phyloP scores from a whole-genome alignment of 2,329 filamentous ascomycete species.

The Metarhizium sp. region DNA sequence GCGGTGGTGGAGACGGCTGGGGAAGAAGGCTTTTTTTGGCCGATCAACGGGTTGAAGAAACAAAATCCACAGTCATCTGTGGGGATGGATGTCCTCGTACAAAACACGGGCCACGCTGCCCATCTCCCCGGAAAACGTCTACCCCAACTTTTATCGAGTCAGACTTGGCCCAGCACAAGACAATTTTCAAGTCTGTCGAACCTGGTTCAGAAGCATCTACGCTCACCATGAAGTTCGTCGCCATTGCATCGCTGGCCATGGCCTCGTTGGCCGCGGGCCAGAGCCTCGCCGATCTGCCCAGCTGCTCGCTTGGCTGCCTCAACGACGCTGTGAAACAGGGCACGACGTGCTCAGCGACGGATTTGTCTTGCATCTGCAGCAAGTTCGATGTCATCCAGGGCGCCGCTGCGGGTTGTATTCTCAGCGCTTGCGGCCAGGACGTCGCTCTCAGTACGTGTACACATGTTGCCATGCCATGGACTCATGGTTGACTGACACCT shows the following conservation, averaged over 20 bases:
- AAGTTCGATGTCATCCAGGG: constrained; percentile 16
- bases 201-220: too few relatives aligned
- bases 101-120: too few relatives aligned
- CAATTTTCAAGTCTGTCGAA: too few relatives aligned
- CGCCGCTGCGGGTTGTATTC: constrained; percentile 18
- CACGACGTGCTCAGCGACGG: constrained; percentile 15
- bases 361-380: constrained; percentile 18
- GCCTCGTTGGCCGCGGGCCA: constrained; percentile 16
- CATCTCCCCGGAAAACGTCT: too few relatives aligned
- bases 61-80: too few relatives aligned
- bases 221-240: constrained; percentile 14
- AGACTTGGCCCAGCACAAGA: too few relatives aligned
- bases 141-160: too few relatives aligned
- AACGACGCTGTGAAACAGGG: constrained; percentile 14
- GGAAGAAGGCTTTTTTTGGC: too few relatives aligned
- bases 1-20: too few relatives aligned
- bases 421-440: constrained; percentile 19
- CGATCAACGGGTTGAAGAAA: too few relatives aligned
- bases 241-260: constrained; percentile 12
- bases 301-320: constrained; percentile 20
- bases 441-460: constrained; percentile 20
- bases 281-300: constrained; percentile 16
- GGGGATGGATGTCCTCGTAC: too few relatives aligned
- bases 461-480: too few relatives aligned
- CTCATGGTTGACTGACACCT: constrained; percentile 6